Percentiles rank a stretch among this genome's conserved stretches.
phyloP scores from a whole-genome alignment of 495 filamentous ascomycete species.

The Neurospora sp. region DNA sequence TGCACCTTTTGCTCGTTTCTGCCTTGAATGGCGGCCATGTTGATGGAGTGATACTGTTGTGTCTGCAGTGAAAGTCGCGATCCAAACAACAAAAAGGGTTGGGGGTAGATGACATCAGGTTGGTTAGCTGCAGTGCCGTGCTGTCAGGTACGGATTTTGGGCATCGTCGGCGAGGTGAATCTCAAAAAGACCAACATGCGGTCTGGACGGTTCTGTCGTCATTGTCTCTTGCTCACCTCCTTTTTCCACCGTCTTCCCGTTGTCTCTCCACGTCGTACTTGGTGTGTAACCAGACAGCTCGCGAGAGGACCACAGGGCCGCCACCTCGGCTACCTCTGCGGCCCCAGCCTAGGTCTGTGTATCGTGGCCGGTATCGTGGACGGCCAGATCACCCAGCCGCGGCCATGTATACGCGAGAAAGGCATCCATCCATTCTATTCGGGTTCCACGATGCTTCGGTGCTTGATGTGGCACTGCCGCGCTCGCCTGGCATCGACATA shows the following conservation, averaged over 20 bases:
- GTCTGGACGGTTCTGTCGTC: not conserved
- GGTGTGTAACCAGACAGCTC: not conserved
- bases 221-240: not conserved
- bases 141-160: not conserved
- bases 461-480: not conserved
- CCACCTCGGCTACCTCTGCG: not conserved
- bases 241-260: not conserved
- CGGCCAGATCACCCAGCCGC: not conserved
- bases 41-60: not conserved
- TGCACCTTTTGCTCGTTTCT: not conserved
- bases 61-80: not conserved
- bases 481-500: not conserved
- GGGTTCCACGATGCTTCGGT: not conserved
- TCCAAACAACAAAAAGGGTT: not conserved
- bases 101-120: not conserved
- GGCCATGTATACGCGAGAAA: not conserved
- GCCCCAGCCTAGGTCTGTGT: not conserved
- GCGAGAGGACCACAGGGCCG: not conserved
- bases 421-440: not conserved
- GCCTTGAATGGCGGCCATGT: not conserved
- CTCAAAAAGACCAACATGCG: not conserved
- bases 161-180: not conserved
- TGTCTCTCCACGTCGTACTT: not conserved
- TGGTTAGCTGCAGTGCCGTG: not conserved
- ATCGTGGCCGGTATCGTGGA: not conserved